Evolutionary conservation across 148 eudicot genomes (phyloP).

Genomic region (Chenopodium formosanum): DNA sequence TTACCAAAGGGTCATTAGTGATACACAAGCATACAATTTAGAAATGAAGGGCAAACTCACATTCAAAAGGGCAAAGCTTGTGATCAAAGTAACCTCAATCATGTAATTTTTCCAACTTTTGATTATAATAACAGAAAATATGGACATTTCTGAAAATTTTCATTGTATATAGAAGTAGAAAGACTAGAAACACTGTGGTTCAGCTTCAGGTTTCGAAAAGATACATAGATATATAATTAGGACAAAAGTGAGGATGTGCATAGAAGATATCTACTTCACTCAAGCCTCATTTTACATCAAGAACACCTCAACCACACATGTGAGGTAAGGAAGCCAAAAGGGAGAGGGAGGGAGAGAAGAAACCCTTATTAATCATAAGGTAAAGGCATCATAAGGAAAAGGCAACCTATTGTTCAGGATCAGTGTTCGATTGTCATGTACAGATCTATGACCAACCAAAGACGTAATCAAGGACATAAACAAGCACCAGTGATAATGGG

Average conservation of each 20-base stretch:
- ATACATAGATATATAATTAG: neutral
- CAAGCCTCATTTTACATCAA: neutral
- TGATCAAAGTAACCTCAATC: neutral
- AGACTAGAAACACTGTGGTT: neutral
- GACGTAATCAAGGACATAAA: slow-evolving; percentile 76
- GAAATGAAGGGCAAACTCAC: neutral
- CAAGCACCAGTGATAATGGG: slow-evolving; percentile 67
- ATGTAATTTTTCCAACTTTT: neutral
- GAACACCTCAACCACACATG: neutral
- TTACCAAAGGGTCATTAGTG: neutral
- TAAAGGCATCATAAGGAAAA: too few species aligned
- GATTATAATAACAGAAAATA: too few species aligned
- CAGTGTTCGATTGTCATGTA: neutral
- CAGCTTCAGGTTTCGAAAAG: neutral
- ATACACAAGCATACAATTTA: neutral
- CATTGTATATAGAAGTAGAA: neutral
- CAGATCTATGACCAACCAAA: slow-evolving; percentile 77
- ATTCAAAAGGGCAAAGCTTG: neutral
- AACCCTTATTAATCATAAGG: neutral
- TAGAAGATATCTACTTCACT: slow-evolving; percentile 14
- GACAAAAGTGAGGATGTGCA: neutral
- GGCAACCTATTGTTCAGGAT: slow-evolving; percentile 7
- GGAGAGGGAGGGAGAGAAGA: neutral
- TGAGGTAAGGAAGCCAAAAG: neutral
- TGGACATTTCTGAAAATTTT: neutral